Evolutionary conservation across 352 stramenopile genomes (phyloP), one percentile per base, ranked within the genome.

Genomic region (Aphanomyces cochlioides): DNA sequence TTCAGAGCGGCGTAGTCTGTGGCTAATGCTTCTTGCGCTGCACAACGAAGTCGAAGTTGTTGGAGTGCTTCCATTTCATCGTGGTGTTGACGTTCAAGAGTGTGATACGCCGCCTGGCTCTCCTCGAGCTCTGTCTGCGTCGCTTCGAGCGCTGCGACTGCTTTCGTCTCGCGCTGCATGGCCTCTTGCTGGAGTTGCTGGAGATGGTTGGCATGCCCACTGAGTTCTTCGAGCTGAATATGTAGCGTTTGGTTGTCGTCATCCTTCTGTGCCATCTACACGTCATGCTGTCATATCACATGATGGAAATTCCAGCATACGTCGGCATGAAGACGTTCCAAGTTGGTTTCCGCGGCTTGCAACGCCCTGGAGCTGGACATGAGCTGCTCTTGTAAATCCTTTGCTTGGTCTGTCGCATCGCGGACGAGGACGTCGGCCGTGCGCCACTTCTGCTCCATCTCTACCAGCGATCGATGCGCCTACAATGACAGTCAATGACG

Each of bases 361-460:
- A 63, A 41, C 7, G 64, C n/a, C n/a, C 61, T 28, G 28, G 28
- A 28, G 28, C n/a, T 48, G 36, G 64, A n/a, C 37, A 39, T 15
- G 45, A 19, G 54, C 28, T 19, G 28, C 19, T 61, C 15, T 34
- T 70, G 37, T 5, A 70, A 50, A 13, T 70, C 47, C 7, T 70
- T 19, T 1, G 3, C 21, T 58, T 36, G 50, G 2, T n/a, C 15
- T 7, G 13, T 47, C 3, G 64, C 53, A 47, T 70, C 64, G 5
- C 37, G 21, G 4, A 34, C 54, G 6, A 54, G 34, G 5, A 37
- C 64, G 3, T 59, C 47, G 13, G 37, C 6, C 12, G 53, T 34
- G 17, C 19, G 15, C 10, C 41, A 34, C 17, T 39, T 37, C 40
- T 70, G 64, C 37, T 70, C 64, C n/a, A 61, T 13, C 47, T 70